These are phyloP conservation scores for Lepidium sativum DNA, from an alignment of 345 rosid species.

Conservation along the genomic window DNA sequence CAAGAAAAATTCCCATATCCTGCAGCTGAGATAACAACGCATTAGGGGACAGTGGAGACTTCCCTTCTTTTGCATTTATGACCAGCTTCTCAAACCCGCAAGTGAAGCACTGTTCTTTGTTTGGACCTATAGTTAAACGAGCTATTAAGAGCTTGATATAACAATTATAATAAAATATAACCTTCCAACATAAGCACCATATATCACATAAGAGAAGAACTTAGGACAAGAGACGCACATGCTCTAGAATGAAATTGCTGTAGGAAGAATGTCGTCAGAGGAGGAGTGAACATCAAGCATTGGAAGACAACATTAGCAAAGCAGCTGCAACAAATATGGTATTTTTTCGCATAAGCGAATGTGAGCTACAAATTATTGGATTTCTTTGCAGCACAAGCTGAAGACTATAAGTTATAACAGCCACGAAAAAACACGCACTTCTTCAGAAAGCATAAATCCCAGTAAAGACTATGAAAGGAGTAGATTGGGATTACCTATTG, in stretches of 20 bases:
- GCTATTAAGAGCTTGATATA: background rate
- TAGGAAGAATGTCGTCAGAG: conserved; percentile 74
- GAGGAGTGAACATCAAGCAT: conserved; percentile 90
- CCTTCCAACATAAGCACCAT: conserved; percentile 6
- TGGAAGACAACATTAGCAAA: conserved; percentile 94
- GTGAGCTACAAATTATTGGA: background rate
- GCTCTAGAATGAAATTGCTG: conserved; percentile 75
- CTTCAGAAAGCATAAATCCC: background rate
- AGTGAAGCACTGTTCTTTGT: conserved; percentile 77
- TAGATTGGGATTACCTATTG: conserved; percentile 52
- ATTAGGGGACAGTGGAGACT: conserved; percentile 62
- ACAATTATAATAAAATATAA: background rate
- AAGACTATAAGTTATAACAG: background rate
- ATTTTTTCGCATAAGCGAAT: conserved; percentile 8
- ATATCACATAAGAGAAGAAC: background rate
- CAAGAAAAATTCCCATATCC: conserved; percentile 64
- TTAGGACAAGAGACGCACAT: conserved; percentile 42
- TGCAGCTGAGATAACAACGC: conserved; percentile 64
- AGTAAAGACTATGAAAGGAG: background rate
- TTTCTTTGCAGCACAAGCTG: conserved; percentile 3
- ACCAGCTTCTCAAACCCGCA: conserved; percentile 80
- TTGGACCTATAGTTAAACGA: conserved; percentile 44
- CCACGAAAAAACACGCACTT: background rate
- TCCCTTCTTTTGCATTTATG: conserved; percentile 63
- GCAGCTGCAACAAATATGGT: conserved; percentile 57